Evolutionary conservation across 768 basidiomycete genomes (phyloP).

Genomic region (Hygrophorus russula): DNA sequence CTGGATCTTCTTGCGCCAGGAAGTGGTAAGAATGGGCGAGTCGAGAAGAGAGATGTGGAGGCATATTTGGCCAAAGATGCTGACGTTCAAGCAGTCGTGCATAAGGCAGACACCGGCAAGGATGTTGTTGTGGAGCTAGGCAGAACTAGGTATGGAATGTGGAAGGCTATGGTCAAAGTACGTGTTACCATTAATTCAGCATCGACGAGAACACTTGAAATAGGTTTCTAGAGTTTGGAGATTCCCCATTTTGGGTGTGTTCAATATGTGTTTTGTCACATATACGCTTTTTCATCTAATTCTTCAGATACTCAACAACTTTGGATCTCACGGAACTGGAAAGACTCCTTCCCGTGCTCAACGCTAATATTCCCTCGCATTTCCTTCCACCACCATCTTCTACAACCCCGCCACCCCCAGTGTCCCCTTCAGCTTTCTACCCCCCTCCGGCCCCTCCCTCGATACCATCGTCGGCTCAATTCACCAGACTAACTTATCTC

Average conservation of each 20-base stretch:
- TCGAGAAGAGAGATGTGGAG: conserved; percentile 69
- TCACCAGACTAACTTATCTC: conserved; percentile 64
- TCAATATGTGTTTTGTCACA: neutral
- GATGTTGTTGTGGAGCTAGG: conserved; percentile 64
- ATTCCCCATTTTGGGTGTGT: conserved; percentile 77
- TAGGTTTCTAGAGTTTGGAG: conserved; percentile 51
- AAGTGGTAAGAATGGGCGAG: conserved; percentile 62
- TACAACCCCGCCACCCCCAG: conserved; percentile 13
- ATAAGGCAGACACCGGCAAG: conserved; percentile 10
- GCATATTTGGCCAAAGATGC: conserved; percentile 32
- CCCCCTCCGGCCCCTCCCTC: conserved; percentile 27
- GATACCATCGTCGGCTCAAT: conserved; percentile 44
- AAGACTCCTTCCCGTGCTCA: conserved; percentile 49
- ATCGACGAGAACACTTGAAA: conserved; percentile 1
- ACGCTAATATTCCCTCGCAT: conserved; percentile 56
- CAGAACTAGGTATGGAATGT: conserved; percentile 75
- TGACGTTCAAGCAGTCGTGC: conserved; percentile 5
- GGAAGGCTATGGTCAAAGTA: conserved; percentile 83
- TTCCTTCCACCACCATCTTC: conserved; percentile 21
- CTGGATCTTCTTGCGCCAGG: conserved; percentile 47
- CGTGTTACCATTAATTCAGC: conserved; percentile 5
- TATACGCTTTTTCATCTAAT: neutral
- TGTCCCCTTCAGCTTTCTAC: conserved; percentile 29
- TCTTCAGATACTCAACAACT: conserved; percentile 54
- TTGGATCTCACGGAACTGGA: conserved; percentile 67